phyloP scores from a whole-genome alignment of 2,329 filamentous ascomycete genomes.

The Albifimbria verrucaria region DNA sequence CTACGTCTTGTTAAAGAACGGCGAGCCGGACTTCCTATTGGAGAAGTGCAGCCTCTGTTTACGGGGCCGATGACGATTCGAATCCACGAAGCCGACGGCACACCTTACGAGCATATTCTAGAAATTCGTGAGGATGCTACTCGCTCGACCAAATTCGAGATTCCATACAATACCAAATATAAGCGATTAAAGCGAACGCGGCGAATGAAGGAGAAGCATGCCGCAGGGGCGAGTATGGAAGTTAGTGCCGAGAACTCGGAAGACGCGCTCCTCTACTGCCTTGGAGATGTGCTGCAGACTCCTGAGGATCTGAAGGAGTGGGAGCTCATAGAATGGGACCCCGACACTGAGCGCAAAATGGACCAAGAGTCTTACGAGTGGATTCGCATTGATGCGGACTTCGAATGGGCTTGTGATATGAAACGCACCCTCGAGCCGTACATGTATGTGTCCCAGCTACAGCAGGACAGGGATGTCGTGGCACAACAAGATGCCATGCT shows the following conservation, averaged over 20 bases:
- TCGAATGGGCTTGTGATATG: conserved; percentile 93
- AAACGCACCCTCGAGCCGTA: conserved; percentile 81
- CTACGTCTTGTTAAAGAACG: conserved; percentile 82
- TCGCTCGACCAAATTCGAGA: conserved; percentile 76
- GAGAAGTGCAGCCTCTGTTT: conserved; percentile 73
- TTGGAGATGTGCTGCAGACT: conserved; percentile 85
- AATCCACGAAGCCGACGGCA: conserved; percentile 97
- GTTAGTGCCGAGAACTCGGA: conserved; percentile 59
- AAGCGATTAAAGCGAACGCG: conserved; percentile 90
- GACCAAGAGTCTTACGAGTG: conserved; percentile 96
- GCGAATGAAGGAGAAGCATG: conserved; percentile 72
- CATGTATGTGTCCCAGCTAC: conserved; percentile 96
- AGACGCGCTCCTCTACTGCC: conserved; percentile 82
- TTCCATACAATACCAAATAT: conserved; percentile 98
- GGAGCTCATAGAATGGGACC: conserved; percentile 84
- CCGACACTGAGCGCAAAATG: conserved; percentile 87
- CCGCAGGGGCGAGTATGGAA: conserved; percentile 56
- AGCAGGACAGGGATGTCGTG: conserved; percentile 94
- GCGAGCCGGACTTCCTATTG: conserved; percentile 64
- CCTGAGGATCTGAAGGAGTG: conserved; percentile 80
- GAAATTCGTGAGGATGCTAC: conserved; percentile 86
- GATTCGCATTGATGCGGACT: conserved; percentile 97
- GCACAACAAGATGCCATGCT: conserved; percentile 78
- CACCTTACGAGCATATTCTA: conserved; percentile 96
- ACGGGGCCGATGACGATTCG: conserved; percentile 96